Evolutionary conservation across 2,329 filamentous ascomycete genomes (phyloP), one percentile per base, ranked within the genome.

Genomic region (Fusarium sp.): DNA sequence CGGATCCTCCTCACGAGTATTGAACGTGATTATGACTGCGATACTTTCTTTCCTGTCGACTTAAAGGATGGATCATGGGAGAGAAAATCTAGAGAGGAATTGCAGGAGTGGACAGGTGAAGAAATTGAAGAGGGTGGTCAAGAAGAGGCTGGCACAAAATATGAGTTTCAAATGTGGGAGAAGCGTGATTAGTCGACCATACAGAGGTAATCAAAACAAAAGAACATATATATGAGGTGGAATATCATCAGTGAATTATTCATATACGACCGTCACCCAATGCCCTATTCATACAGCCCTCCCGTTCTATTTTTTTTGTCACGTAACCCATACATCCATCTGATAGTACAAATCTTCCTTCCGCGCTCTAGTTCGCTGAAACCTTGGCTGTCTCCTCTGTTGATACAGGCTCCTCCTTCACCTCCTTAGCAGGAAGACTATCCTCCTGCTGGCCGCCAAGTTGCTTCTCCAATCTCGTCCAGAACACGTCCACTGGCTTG

Each of bases 101-200:
- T 94, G 76, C 85, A 89, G 78, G 82, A 77, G 13, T 95, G 91
- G 87, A 89, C 90, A 5, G 93, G 92, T 0, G 92, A 95, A 82
- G 84, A 86, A 33, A 86, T 91, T 15, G 83, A 86, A 0, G 87
- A 85, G 47, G 89, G 86, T 2, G 80, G 86, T 39, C 86, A 91
- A 76, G 87, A 88, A 75, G 93, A 96, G 82, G 88, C 87, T 22
- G 90, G 87, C 12, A 90, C 89, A 10, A 81, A 83, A 79, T 95
- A 94, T 81, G 88, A 92, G 81, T 94, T 93, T 83, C 89, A 93
- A 81, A 89, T 94, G 89, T 94, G 91, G 90, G 90, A 92, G 84
- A 89, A 85, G 84, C 79, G 80, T 22, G 45, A 65, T 51, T 77
- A 57, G 69, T n/a, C 24, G 20, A 24, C 41, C 9, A 35, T 18